Evolutionary conservation across 495 filamentous ascomycete species (phyloP).

Genomic region (Rhizodiscina lignyota): DNA sequence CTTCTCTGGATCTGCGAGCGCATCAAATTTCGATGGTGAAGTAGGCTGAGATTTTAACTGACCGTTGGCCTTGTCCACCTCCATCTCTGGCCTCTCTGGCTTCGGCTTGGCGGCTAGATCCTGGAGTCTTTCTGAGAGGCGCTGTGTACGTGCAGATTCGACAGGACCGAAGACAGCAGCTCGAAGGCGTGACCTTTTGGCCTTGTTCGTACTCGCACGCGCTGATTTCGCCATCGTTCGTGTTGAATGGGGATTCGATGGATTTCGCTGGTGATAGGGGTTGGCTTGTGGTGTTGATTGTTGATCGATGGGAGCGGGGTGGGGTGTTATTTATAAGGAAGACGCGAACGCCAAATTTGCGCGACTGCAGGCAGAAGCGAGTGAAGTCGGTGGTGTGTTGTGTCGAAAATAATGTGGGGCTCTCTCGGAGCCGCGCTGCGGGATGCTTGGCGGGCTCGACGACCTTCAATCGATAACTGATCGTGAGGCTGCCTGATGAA

Average conservation of each 20-base stretch:
- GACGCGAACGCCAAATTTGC: not conserved
- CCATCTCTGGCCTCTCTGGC: constrained; percentile 20
- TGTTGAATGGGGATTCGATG: not conserved
- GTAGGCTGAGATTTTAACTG: too few species aligned
- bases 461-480: too few species aligned
- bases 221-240: constrained; percentile 67
- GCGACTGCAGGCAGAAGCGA: too few species aligned
- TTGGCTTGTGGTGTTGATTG: constrained; percentile 22
- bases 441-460: too few species aligned
- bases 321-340: not conserved
- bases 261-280: constrained; percentile 1
- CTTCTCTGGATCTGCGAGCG: too few species aligned
- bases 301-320: not conserved
- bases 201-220: constrained; percentile 56
- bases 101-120: constrained; percentile 57
- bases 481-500: too few species aligned
- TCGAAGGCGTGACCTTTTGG: constrained; percentile 61
- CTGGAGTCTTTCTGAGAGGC: constrained; percentile 64
- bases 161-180: constrained; percentile 62
- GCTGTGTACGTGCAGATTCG: constrained; percentile 55
- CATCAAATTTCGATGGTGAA: too few species aligned
- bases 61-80: constrained; percentile 16
- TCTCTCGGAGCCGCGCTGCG: not conserved
- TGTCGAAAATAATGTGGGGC: not conserved
- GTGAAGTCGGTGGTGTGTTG: too few species aligned